A percentile compares a stretch with the other conserved stretches of the same genome.
Evolutionary conservation across 2,329 filamentous ascomycete species (phyloP).

Genomic region (Dactylellina parvicollis): DNA sequence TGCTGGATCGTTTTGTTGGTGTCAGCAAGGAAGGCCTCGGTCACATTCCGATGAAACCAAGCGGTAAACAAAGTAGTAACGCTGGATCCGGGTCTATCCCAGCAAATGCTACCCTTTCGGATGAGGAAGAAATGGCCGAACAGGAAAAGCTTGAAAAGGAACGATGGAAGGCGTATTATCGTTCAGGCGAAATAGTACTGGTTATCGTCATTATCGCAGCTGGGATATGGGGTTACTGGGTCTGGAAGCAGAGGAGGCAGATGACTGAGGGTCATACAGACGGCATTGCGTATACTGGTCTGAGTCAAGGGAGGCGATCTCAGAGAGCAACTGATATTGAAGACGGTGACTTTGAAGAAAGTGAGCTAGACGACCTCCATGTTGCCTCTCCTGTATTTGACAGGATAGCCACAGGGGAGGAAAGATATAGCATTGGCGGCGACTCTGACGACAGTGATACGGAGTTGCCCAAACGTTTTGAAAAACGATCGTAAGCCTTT

Average conservation of each 20-base stretch:
- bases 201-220: slow-evolving; percentile 81
- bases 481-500: slow-evolving; percentile 20
- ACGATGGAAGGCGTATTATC: slow-evolving; percentile 87
- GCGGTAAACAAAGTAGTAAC: slow-evolving; percentile 68
- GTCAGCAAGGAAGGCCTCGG: slow-evolving; percentile 92
- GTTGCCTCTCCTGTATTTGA: slow-evolving; percentile 64
- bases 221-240: slow-evolving; percentile 76
- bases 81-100: slow-evolving; percentile 85
- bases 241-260: slow-evolving; percentile 72
- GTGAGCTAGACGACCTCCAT: slow-evolving; percentile 71
- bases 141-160: slow-evolving; percentile 80
- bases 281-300: slow-evolving; percentile 57
- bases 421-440: slow-evolving; percentile 69
- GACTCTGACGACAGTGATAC: slow-evolving; percentile 66
- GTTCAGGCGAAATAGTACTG: slow-evolving; percentile 85
- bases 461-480: slow-evolving; percentile 29
- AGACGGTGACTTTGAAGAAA: slow-evolving; percentile 73
- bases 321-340: slow-evolving; percentile 66
- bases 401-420: slow-evolving; percentile 60
- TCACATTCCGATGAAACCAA: slow-evolving; percentile 74
- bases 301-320: slow-evolving; percentile 65
- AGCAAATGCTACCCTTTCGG: slow-evolving; percentile 75
- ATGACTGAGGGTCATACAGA: slow-evolving; percentile 61
- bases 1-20: slow-evolving; percentile 95
- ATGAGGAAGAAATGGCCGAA: slow-evolving; percentile 67